These are phyloP conservation scores for Proliferodiscus dingleyae DNA, from an alignment of 2,329 filamentous ascomycete genomes.

Conservation along the genomic window DNA sequence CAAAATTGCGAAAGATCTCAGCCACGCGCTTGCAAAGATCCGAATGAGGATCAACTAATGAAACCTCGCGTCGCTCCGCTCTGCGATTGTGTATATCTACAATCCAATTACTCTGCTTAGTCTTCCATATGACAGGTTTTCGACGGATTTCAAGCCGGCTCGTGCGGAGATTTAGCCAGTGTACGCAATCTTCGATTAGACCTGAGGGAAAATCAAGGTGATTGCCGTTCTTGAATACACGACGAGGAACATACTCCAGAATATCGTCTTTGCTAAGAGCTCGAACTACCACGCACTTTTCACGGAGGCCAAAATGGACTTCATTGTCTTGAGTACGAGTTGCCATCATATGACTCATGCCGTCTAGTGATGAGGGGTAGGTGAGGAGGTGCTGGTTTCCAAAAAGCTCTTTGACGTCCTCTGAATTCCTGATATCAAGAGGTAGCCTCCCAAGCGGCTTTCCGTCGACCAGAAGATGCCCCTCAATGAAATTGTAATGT, in stretches of 20 bases:
- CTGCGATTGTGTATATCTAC: constrained; percentile 30
- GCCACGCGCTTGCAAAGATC: too few species aligned
- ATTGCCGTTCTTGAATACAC: constrained; percentile 23
- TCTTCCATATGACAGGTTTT: constrained; percentile 37
- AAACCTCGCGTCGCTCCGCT: constrained; percentile 24
- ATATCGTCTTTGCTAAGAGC: constrained; percentile 1
- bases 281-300: constrained; percentile 30
- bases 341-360: constrained; percentile 9
- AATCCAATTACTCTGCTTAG: constrained; percentile 36
- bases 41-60: constrained; percentile 47
- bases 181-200: constrained; percentile 46
- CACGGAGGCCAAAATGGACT: constrained; percentile 33
- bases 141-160: constrained; percentile 48
- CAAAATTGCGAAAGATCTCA: too few species aligned
- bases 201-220: constrained; percentile 45
- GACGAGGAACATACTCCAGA: constrained; percentile 15
- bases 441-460: constrained; percentile 45
- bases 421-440: constrained; percentile 28
- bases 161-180: constrained; percentile 52
- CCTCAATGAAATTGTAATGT: constrained; percentile 47
- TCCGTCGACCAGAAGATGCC: constrained; percentile 48
- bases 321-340: background rate
- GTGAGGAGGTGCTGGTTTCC: constrained; percentile 41
- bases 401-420: constrained; percentile 26
- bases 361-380: constrained; percentile 40